Percentiles rank a stretch among this genome's conserved stretches.
Evolutionary conservation across 140 eudicot species (phyloP).

Genomic region (Ambrosia hybrid): DNA sequence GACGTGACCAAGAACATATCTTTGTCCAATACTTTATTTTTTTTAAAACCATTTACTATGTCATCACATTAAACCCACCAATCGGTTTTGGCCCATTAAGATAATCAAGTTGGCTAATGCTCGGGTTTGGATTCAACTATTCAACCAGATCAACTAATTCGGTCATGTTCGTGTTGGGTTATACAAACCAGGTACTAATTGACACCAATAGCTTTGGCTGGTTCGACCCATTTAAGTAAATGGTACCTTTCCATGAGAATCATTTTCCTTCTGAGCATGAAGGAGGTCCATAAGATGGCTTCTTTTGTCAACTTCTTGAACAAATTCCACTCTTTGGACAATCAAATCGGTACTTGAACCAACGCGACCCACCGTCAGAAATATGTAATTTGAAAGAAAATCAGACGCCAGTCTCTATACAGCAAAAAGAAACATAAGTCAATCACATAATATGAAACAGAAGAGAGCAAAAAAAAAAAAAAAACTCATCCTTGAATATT

Average conservation of each 20-base stretch:
- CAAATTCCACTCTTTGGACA: slow-evolving; percentile 78
- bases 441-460: background rate
- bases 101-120: background rate
- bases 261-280: slow-evolving; percentile 74
- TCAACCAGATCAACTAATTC: background rate
- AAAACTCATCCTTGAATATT: too few relatives aligned
- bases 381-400: slow-evolving; percentile 72
- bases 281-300: slow-evolving; percentile 90
- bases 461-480: background rate
- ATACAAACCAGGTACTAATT: background rate
- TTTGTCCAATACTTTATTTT: background rate
- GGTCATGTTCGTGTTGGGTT: background rate
- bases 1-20: background rate
- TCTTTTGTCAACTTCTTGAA: slow-evolving; percentile 74
- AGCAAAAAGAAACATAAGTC: background rate
- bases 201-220: background rate
- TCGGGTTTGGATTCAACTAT: background rate
- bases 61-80: background rate
- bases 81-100: background rate
- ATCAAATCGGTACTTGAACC: slow-evolving; percentile 86
- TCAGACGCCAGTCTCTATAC: slow-evolving; percentile 81
- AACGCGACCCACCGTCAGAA: slow-evolving; percentile 78
- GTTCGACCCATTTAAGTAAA: background rate
- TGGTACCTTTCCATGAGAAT: slow-evolving; percentile 59
- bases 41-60: background rate